These are phyloP conservation scores for Medicago lupulina DNA, from an alignment of 306 rosid genomes.

Conservation along the genomic window DNA sequence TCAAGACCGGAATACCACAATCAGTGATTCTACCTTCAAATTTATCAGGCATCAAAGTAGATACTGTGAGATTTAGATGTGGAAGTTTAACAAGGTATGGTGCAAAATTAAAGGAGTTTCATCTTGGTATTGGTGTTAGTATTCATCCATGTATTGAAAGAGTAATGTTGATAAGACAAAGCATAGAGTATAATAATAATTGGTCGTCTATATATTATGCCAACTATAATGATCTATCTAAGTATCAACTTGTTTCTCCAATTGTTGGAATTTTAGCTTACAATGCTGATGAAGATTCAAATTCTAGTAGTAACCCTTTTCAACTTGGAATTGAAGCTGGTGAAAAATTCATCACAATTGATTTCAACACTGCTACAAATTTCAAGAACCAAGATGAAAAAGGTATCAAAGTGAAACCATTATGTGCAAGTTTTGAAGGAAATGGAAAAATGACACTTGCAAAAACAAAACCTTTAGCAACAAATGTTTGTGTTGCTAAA, in stretches of 20 bases:
- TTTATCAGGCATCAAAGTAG: slow-evolving; percentile 72
- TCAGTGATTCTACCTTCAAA: slow-evolving; percentile 70
- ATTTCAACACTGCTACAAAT: slow-evolving; percentile 64
- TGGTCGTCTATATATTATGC: slow-evolving; percentile 77
- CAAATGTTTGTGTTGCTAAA: slow-evolving; percentile 65
- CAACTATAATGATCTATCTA: slow-evolving; percentile 65
- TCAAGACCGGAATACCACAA: slow-evolving; percentile 66
- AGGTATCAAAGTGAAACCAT: slow-evolving; percentile 39
- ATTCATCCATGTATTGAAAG: slow-evolving; percentile 88
- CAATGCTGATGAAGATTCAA: slow-evolving; percentile 67
- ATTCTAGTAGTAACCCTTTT: slow-evolving; percentile 67
- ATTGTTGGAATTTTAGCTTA: slow-evolving; percentile 82
- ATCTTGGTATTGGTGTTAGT: slow-evolving; percentile 64
- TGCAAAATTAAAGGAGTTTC: slow-evolving; percentile 75
- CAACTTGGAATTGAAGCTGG: slow-evolving; percentile 75
- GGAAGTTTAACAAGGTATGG: slow-evolving; percentile 92
- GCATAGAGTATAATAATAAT: slow-evolving; percentile 59
- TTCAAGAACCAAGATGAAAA: slow-evolving; percentile 30
- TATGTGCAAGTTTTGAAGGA: slow-evolving; percentile 88
- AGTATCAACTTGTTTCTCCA: slow-evolving; percentile 81
- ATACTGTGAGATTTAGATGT: slow-evolving; percentile 71
- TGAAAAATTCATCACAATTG: slow-evolving; percentile 70
- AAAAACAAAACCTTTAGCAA: slow-evolving; percentile 57
- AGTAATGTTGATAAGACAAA: slow-evolving; percentile 74
- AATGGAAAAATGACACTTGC: slow-evolving; percentile 74